Percentiles rank a stretch among this genome's conserved stretches.
Evolutionary conservation across 1,284 basidiomycete genomes (phyloP).

Genomic region (Xerocomus alliaceus): DNA sequence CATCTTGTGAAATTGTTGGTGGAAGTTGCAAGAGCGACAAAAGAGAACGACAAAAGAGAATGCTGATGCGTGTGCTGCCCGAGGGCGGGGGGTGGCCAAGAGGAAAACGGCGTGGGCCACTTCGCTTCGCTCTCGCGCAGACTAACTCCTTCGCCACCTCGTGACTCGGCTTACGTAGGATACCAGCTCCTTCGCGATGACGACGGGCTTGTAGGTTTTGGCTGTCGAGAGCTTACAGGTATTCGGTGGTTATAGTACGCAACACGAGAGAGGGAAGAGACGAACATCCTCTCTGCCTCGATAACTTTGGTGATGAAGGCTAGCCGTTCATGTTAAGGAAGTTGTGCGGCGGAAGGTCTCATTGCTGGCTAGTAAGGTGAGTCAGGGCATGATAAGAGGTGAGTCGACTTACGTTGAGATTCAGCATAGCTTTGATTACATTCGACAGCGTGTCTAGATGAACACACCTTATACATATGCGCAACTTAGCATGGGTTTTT

Average conservation of each 20-base stretch:
- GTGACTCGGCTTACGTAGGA: background rate
- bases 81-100: background rate
- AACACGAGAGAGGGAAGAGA: slow-evolving; percentile 12
- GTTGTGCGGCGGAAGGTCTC: slow-evolving; percentile 80
- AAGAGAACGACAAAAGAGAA: background rate
- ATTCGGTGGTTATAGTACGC: slow-evolving; percentile 1
- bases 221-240: slow-evolving; percentile 60
- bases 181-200: slow-evolving; percentile 57
- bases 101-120: background rate
- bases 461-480: slow-evolving; percentile 76
- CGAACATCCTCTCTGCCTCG: slow-evolving; percentile 82
- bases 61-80: too few relatives aligned
- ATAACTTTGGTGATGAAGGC: slow-evolving; percentile 74
- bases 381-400: background rate
- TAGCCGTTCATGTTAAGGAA: slow-evolving; percentile 79
- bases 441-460: slow-evolving; percentile 48
- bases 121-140: background rate
- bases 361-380: slow-evolving; percentile 69
- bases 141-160: background rate
- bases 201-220: slow-evolving; percentile 63
- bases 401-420: slow-evolving; percentile 69
- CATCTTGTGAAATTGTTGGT: too few relatives aligned
- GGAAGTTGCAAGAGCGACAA: too few relatives aligned
- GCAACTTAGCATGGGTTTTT: slow-evolving; percentile 85
- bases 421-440: slow-evolving; percentile 88